phyloP scores from a whole-genome alignment of 257 asterid genomes.

The Petunia secreta region DNA sequence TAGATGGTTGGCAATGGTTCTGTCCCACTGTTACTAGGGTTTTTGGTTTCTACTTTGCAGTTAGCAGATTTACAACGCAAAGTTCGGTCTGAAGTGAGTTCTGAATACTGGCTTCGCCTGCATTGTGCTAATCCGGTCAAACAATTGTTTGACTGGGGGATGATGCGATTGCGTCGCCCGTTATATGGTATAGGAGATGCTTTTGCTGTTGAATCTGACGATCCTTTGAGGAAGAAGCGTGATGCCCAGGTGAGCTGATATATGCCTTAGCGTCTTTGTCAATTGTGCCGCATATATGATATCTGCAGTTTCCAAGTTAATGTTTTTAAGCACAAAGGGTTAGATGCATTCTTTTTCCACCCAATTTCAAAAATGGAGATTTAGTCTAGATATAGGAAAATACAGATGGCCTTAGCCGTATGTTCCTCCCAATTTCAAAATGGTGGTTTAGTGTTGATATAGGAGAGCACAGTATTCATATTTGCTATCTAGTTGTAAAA shows the following conservation, averaged over 20 bases:
- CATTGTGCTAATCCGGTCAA: slow-evolving; percentile 82
- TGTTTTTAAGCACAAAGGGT: not conserved
- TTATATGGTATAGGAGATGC: slow-evolving; percentile 94
- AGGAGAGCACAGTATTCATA: not conserved
- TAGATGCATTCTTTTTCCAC: slow-evolving; percentile 1
- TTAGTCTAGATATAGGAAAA: slow-evolving; percentile 3
- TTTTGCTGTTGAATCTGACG: slow-evolving; percentile 84
- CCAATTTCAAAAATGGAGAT: not conserved
- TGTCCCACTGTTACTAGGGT: slow-evolving; percentile 22
- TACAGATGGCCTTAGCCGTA: not conserved
- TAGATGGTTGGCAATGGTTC: not conserved
- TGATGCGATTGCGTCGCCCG: slow-evolving; percentile 87
- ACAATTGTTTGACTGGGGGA: slow-evolving; percentile 98
- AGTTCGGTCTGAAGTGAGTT: slow-evolving; percentile 87
- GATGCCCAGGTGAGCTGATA: slow-evolving; percentile 73
- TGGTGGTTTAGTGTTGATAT: slow-evolving; percentile 6
- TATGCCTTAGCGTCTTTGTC: slow-evolving; percentile 10
- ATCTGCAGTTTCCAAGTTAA: slow-evolving; percentile 6
- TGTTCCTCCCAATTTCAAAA: not conserved
- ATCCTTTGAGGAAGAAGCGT: slow-evolving; percentile 92
- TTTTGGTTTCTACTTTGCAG: slow-evolving; percentile 47
- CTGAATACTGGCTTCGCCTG: slow-evolving; percentile 95
- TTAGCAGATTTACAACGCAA: slow-evolving; percentile 78
- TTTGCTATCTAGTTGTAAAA: not conserved
- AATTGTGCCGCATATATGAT: slow-evolving; percentile 14